A percentile compares a stretch with the other conserved stretches of the same genome.
phyloP scores from a whole-genome alignment of 2,329 filamentous ascomycete species.

The Phyllosticta citriasiana region DNA sequence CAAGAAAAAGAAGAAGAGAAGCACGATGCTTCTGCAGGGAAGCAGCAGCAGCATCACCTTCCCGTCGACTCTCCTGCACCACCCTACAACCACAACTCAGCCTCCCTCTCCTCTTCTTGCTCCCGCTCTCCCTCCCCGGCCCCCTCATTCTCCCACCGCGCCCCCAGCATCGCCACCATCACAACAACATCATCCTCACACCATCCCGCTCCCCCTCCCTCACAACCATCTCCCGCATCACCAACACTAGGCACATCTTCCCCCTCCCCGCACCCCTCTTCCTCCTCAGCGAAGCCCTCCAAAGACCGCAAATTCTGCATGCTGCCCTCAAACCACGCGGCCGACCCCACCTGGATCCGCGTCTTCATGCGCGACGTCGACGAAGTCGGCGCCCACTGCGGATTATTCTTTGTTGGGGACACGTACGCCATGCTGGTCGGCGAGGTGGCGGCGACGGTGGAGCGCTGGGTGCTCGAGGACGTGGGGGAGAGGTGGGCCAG shows the following conservation, averaged over 20 bases:
- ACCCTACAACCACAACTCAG: not conserved
- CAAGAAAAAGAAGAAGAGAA: not conserved
- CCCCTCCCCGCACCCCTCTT: slow-evolving; percentile 13
- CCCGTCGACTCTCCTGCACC: not conserved
- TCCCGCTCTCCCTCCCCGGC: not conserved
- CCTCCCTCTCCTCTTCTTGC: not conserved
- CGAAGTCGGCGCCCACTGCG: slow-evolving; percentile 76
- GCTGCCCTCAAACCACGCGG: slow-evolving; percentile 40
- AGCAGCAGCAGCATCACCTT: not conserved
- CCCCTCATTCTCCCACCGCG: not conserved
- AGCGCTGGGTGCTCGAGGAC: slow-evolving; percentile 60
- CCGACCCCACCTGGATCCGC: slow-evolving; percentile 65
- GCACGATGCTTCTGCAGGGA: not conserved
- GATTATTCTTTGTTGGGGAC: slow-evolving; percentile 63
- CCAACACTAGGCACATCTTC: not conserved
- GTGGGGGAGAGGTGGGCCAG: slow-evolving; percentile 11
- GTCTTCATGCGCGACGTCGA: slow-evolving; percentile 77
- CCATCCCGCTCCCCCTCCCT: too few relatives aligned
- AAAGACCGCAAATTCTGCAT: slow-evolving; percentile 67
- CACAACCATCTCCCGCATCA: too few relatives aligned
- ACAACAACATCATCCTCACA: too few relatives aligned
- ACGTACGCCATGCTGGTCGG: slow-evolving; percentile 71
- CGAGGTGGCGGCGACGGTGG: slow-evolving; percentile 57
- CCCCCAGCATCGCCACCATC: too few relatives aligned
- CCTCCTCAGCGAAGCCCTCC: slow-evolving; percentile 17